Evolutionary conservation across 2,329 filamentous ascomycete genomes (phyloP).

Genomic region (Cladosporium sp.): DNA sequence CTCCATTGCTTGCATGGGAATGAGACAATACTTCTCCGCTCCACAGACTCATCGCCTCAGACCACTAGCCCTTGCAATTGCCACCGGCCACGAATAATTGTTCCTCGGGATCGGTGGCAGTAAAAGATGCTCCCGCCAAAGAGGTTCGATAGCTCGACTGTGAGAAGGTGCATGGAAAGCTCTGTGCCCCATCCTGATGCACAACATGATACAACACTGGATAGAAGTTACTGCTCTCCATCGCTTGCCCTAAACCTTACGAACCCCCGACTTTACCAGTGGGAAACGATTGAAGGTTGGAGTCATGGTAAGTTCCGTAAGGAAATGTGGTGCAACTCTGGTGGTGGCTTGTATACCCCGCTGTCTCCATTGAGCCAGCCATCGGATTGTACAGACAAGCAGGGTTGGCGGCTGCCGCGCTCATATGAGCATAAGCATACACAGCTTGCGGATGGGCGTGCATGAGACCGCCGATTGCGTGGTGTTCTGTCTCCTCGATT

Average conservation of each 20-base stretch:
- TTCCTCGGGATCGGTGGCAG: too few relatives aligned
- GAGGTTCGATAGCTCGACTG: slow-evolving; percentile 26
- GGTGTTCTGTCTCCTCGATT: slow-evolving; percentile 35
- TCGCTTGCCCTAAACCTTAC: slow-evolving; percentile 19
- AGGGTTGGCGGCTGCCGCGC: slow-evolving; percentile 19
- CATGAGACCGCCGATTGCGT: slow-evolving; percentile 31
- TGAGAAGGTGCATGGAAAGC: slow-evolving; percentile 22
- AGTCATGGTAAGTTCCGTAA: slow-evolving; percentile 27
- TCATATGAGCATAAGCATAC: slow-evolving; percentile 29
- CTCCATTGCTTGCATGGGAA: too few relatives aligned
- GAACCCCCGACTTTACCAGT: slow-evolving; percentile 21
- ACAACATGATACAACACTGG: slow-evolving; percentile 24
- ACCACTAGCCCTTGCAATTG: too few relatives aligned
- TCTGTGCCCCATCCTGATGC: slow-evolving; percentile 25
- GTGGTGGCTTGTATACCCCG: slow-evolving; percentile 22
- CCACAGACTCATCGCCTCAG: too few relatives aligned
- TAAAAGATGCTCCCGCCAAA: slow-evolving; percentile 20
- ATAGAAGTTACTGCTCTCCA: slow-evolving; percentile 26
- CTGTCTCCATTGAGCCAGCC: slow-evolving; percentile 10
- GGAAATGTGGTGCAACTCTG: slow-evolving; percentile 21
- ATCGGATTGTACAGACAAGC: slow-evolving; percentile 24
- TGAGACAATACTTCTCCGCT: too few relatives aligned
- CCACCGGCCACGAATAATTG: too few relatives aligned
- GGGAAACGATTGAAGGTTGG: slow-evolving; percentile 20
- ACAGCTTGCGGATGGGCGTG: slow-evolving; percentile 33